These are phyloP conservation scores for Haplosporangium gracile DNA, from an alignment of 192 early-diverging fungal genomes.

Conservation along the genomic window DNA sequence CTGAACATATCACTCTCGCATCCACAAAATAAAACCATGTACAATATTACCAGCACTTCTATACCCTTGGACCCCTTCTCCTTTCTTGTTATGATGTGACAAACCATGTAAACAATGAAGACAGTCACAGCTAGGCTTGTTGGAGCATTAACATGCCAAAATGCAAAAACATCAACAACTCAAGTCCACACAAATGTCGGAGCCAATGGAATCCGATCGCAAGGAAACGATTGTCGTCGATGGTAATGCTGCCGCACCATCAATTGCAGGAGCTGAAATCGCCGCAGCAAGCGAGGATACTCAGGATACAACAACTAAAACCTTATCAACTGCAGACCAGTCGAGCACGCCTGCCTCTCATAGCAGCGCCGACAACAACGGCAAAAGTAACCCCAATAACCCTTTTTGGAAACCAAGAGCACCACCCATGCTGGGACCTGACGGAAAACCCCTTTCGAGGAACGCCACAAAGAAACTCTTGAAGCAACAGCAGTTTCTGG, in stretches of 20 bases:
- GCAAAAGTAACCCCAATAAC: constrained; percentile 12
- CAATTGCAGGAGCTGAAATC: background rate
- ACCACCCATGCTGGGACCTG: constrained; percentile 46
- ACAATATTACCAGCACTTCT: background rate
- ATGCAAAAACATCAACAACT: background rate
- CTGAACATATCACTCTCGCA: constrained; percentile 5
- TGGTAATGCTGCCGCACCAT: background rate
- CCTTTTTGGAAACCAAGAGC: constrained; percentile 54
- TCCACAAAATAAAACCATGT: background rate
- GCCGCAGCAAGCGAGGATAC: background rate
- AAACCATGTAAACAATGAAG: background rate
- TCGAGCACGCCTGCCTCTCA: background rate
- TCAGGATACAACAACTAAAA: background rate
- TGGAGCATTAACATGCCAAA: background rate
- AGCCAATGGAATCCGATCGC: background rate
- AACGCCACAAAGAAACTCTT: constrained; percentile 81
- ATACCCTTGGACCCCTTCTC: too few relatives aligned
- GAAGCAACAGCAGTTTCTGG: constrained; percentile 72
- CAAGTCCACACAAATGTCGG: background rate
- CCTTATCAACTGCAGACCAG: background rate
- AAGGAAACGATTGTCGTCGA: background rate
- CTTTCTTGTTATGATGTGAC: background rate
- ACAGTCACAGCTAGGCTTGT: background rate
- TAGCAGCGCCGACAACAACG: background rate
- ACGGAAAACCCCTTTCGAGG: constrained; percentile 66